phyloP scores from a whole-genome alignment of 2,329 filamentous ascomycete genomes.

The Aspergillus caelatus region DNA sequence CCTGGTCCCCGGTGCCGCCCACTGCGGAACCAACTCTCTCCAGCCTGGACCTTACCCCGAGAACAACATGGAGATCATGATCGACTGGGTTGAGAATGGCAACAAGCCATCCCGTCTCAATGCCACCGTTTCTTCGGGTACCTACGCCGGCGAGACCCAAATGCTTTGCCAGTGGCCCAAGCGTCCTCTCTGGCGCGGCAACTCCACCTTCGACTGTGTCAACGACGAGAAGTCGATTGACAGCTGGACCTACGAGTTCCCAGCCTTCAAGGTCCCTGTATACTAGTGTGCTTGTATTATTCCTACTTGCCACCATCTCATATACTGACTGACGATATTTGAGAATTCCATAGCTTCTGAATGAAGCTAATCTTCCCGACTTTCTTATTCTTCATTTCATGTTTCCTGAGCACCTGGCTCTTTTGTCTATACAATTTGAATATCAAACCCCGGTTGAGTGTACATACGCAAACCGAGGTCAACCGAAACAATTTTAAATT shows the following conservation, averaged over 20 bases:
- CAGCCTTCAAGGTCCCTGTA: slow-evolving; percentile 20
- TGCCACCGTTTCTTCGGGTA: slow-evolving; percentile 39
- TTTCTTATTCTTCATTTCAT: not conserved
- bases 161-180: slow-evolving; percentile 40
- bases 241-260: slow-evolving; percentile 20
- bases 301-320: too few relatives aligned
- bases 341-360: not conserved
- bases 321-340: not conserved
- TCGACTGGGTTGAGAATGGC: slow-evolving; percentile 58
- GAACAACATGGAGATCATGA: slow-evolving; percentile 50
- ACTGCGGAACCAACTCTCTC: slow-evolving; percentile 52
- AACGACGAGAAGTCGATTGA: slow-evolving; percentile 20
- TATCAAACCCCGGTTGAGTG: not conserved
- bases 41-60: slow-evolving; percentile 52
- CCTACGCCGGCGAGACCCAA: slow-evolving; percentile 34
- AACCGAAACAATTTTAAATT: not conserved
- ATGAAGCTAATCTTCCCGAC: not conserved
- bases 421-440: not conserved
- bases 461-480: not conserved
- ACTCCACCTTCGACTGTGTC: slow-evolving; percentile 17
- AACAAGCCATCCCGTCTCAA: slow-evolving; percentile 49
- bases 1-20: slow-evolving; percentile 57
- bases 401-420: not conserved
- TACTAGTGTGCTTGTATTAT: slow-evolving; percentile 8
- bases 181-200: slow-evolving; percentile 33